Evolutionary conservation across 2,329 filamentous ascomycete species (phyloP), one percentile per base, ranked within the genome.

Genomic region (Diplodia corticola): DNA sequence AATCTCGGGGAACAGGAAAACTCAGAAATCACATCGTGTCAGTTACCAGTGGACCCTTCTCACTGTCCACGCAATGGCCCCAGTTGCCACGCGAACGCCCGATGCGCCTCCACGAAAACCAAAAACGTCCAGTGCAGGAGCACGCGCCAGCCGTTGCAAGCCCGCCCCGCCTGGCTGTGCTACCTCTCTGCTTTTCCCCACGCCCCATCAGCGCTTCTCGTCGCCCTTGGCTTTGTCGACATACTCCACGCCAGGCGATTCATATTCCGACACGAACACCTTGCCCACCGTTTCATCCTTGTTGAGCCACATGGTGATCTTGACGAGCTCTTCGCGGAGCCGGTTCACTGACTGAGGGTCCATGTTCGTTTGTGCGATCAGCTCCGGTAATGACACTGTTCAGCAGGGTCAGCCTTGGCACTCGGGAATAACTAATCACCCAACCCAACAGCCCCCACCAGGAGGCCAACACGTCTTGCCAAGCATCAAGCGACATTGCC

Each of bases 291-390:
- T 88, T 1, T 75, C 71, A 55, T 78, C 75, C 71, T 89, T 91
- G 67, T 89, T 86, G 65, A 99, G 83, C 92, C 93, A 99, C 64
- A 87, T 84, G 12, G 90, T 92, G 78, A 99, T 89, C 78, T 93
- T 94, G 71, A 87, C 85, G 17, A 99, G 85, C 77, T 99, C 95
- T 73, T 97, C 92, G 13, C 93, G 89, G 28, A 98, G 86, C 54
- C 93, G 90, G 69, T 89, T 91, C 49, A 97, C 92, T 2, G 93
- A 93, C 76, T 96, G 93, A 63, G 90, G 85, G 74, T 98, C 95
- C 93, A 99, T 97, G 80, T 98, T 98, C 63, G 95, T 99, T 77
- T 99, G 95, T 4, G 93, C 93, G 69, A 98, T 89, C 48, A 98
- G 88, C 75, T 99, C 95, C 0, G 95, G 94, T 71, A 98, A 88